These are phyloP conservation scores for Ceratocystis harringtonii DNA, from an alignment of 2,329 filamentous ascomycete species.

Conservation along the genomic window DNA sequence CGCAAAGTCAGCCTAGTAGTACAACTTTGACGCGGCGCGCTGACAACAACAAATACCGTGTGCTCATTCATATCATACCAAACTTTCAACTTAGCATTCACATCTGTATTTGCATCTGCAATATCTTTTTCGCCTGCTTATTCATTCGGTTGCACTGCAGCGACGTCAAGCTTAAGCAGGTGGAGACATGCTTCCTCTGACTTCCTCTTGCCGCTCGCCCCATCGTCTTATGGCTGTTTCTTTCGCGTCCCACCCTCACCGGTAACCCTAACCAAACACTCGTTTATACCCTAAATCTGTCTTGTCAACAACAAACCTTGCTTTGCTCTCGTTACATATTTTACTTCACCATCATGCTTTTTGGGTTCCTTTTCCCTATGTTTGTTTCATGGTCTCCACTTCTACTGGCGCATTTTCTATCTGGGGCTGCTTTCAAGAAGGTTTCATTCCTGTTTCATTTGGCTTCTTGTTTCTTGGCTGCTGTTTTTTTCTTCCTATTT, in stretches of 20 bases:
- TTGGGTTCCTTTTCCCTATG: background rate
- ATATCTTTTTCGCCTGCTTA: background rate
- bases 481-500: background rate
- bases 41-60: too few species aligned
- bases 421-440: background rate
- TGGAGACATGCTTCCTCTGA: slow-evolving; percentile 1
- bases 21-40: too few species aligned
- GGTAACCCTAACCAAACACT: background rate
- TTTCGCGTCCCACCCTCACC: too few species aligned
- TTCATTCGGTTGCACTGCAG: background rate
- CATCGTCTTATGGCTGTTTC: background rate
- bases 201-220: background rate
- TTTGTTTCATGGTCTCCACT: background rate
- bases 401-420: background rate
- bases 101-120: background rate
- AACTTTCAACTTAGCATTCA: background rate
- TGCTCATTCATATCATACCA: background rate
- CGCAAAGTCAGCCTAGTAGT: too few species aligned
- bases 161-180: background rate
- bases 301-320: background rate
- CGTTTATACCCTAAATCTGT: background rate
- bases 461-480: background rate
- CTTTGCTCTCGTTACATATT: background rate
- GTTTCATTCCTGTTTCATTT: background rate
- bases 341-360: background rate